Evolutionary conservation across 208 protist species (phyloP).

Genomic region (Herpetomonas samuelpessoai): DNA sequence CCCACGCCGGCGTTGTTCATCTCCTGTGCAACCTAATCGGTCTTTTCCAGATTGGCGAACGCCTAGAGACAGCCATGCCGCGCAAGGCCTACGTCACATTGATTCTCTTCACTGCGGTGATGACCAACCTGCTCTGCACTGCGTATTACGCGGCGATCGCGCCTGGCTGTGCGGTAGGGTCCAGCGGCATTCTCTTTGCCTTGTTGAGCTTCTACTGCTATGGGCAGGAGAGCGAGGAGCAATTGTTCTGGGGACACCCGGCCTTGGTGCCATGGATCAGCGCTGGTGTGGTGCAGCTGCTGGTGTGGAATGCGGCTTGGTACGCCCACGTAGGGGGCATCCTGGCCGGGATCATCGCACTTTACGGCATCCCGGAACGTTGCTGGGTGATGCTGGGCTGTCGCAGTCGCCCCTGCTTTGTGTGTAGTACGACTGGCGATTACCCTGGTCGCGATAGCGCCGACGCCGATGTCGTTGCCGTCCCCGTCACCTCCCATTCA

Average conservation of each 20-base stretch:
- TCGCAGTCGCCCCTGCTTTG: background rate
- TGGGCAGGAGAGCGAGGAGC: background rate
- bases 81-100: background rate
- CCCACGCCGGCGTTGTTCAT: slow-evolving; percentile 6
- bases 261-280: slow-evolving; percentile 8
- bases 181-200: slow-evolving; percentile 24
- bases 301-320: slow-evolving; percentile 21
- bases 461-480: too few relatives aligned
- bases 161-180: slow-evolving; percentile 11
- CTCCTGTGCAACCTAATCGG: slow-evolving; percentile 6
- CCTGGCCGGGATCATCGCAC: slow-evolving; percentile 12
- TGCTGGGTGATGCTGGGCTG: slow-evolving; percentile 6
- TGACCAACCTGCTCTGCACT: background rate
- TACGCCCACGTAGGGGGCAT: slow-evolving; percentile 14
- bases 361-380: slow-evolving; percentile 10
- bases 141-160: slow-evolving; percentile 1
- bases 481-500: too few relatives aligned
- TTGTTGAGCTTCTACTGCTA: slow-evolving; percentile 18
- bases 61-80: slow-evolving; percentile 1
- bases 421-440: too few relatives aligned
- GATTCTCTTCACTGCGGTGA: background rate
- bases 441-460: too few relatives aligned
- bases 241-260: slow-evolving; percentile 8
- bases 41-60: background rate
- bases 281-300: slow-evolving; percentile 13